Conservation (phyloP, 2,329 filamentous ascomycete genomes). For the Penicillium sp. region DNA sequence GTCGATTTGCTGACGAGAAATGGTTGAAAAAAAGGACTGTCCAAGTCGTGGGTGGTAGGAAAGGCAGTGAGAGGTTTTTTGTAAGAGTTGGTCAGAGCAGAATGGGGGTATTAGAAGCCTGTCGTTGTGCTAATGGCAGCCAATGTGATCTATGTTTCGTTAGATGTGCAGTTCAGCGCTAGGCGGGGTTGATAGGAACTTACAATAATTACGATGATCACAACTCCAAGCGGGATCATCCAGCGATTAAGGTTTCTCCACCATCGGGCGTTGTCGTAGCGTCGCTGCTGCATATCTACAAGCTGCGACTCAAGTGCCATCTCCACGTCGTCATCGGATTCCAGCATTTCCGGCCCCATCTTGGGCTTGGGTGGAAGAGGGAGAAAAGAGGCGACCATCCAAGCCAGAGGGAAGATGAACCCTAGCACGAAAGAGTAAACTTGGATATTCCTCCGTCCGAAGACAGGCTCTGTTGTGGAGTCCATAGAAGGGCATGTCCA, state of each 20-base stretch:
- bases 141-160: slow-evolving; percentile 24
- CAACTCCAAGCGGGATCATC: slow-evolving; percentile 58
- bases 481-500: slow-evolving; percentile 74
- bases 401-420: slow-evolving; percentile 76
- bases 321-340: slow-evolving; percentile 38
- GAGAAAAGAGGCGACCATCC: slow-evolving; percentile 75
- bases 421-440: slow-evolving; percentile 72
- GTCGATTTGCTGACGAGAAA: no score
- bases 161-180: slow-evolving; percentile 8
- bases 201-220: slow-evolving; percentile 56
- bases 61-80: background rate
- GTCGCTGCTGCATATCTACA: slow-evolving; percentile 46
- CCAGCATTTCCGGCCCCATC: slow-evolving; percentile 52
- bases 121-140: slow-evolving; percentile 34
- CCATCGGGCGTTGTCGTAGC: slow-evolving; percentile 61
- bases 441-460: slow-evolving; percentile 70
- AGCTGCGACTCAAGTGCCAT: slow-evolving; percentile 46
- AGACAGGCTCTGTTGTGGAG: slow-evolving; percentile 60
- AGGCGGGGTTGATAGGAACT: slow-evolving; percentile 27
- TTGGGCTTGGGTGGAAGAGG: slow-evolving; percentile 63
- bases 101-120: slow-evolving; percentile 26
- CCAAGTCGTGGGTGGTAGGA: slow-evolving; percentile 9
- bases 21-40: background rate
- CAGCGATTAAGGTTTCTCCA: slow-evolving; percentile 63
- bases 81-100: background rate